phyloP scores from a whole-genome alignment of 768 basidiomycete genomes.

The Rubroboletus satanas region DNA sequence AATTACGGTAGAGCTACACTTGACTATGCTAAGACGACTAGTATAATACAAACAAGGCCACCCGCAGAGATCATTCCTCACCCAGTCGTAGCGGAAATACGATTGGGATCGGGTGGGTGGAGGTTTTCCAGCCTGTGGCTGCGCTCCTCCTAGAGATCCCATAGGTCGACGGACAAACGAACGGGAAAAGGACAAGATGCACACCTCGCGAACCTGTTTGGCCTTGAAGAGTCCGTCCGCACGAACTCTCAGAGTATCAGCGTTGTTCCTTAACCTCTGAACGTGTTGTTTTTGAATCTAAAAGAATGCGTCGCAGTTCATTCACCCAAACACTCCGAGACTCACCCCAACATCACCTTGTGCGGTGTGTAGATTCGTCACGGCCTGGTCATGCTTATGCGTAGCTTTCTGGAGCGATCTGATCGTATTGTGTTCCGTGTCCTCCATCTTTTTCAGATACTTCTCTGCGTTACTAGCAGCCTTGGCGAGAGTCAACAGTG shows the following conservation, averaged over 20 bases:
- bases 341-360: conserved; percentile 44
- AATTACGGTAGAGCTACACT: too few relatives aligned
- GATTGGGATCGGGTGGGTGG: background rate
- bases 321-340: background rate
- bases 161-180: background rate
- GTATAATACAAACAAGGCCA: background rate
- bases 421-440: conserved; percentile 48
- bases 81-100: background rate
- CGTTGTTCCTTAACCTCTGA: conserved; percentile 13
- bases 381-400: conserved; percentile 48
- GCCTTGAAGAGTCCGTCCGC: conserved; percentile 19
- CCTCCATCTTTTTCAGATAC: conserved; percentile 44
- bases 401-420: conserved; percentile 50
- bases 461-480: conserved; percentile 45
- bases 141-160: conserved; percentile 17
- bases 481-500: conserved; percentile 25
- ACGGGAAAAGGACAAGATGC: background rate
- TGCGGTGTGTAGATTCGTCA: conserved; percentile 40
- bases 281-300: conserved; percentile 28
- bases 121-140: conserved; percentile 13
- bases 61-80: background rate
- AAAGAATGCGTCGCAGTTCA: background rate
- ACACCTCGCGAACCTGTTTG: conserved; percentile 24
- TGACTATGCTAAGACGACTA: background rate
- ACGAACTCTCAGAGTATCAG: conserved; percentile 17